Conservation (phyloP, 768 basidiomycete genomes). For the Leccinum broughii region DNA sequence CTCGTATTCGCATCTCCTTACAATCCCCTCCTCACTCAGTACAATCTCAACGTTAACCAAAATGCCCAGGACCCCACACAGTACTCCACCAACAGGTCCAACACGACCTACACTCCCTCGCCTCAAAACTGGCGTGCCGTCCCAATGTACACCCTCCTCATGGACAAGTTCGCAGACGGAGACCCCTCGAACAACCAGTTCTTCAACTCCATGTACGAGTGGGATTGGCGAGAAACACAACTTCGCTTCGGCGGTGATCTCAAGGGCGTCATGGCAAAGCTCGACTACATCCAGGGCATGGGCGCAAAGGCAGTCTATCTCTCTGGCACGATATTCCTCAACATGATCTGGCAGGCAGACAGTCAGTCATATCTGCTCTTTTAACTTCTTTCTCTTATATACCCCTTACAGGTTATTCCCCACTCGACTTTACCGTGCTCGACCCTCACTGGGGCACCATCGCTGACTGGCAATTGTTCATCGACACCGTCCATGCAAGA, state of each 20-base stretch:
- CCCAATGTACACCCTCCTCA: conserved; percentile 76
- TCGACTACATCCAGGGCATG: conserved; percentile 92
- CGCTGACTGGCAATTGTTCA: conserved; percentile 71
- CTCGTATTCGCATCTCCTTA: conserved; percentile 64
- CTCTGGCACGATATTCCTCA: conserved; percentile 89
- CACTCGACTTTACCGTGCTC: conserved; percentile 84
- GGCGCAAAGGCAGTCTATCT: conserved; percentile 84
- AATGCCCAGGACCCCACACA: conserved; percentile 65
- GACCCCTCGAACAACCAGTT: conserved; percentile 91
- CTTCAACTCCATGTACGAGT: conserved; percentile 77
- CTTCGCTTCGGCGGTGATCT: conserved; percentile 89
- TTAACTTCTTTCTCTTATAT: neutral
- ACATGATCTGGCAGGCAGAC: conserved; percentile 98
- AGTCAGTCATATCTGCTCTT: conserved; percentile 51
- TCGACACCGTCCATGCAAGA: conserved; percentile 74
- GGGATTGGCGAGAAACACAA: conserved; percentile 86
- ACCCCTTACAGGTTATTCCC: conserved; percentile 68
- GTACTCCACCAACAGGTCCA: conserved; percentile 62
- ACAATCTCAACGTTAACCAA: conserved; percentile 80
- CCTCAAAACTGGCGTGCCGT: conserved; percentile 84
- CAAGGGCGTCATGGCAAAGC: conserved; percentile 65
- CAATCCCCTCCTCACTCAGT: conserved; percentile 60
- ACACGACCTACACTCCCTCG: conserved; percentile 71
- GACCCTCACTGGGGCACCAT: conserved; percentile 94
- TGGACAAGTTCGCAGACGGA: conserved; percentile 95